Base-by-base conservation (phyloP, 2,329 filamentous ascomycete species). In the Aspergillus piperis region DNA sequence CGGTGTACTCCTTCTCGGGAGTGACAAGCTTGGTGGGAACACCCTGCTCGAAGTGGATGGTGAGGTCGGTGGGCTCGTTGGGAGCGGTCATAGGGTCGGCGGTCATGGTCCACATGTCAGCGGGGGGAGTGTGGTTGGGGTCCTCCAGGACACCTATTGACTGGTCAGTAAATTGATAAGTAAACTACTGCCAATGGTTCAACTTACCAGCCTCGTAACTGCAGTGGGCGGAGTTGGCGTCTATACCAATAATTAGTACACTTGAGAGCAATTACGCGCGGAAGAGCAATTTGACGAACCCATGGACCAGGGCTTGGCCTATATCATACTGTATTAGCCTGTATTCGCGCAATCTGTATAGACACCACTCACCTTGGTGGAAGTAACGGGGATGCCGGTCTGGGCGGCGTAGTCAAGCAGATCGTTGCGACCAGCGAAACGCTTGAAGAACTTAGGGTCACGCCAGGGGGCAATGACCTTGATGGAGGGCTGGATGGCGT, bases 21-120 rank as follows among this genome's bases (percentile, higher is more conserved):
- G 84, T 79, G 71, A 86, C 84, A 15, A 90, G 78, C 80, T 89
- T 89, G 70, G 85, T 80, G 39, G 90, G 90, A n/a, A 91, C 79
- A 76, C 90, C 90, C 81, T 91, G 88, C 71, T 88, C 82, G 75
- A 92, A 93, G 73, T 84, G 78, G 63, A 92, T 73, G 62, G 86
- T 88, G 80, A 92, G 87, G 75, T 92, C 86, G 72, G 87, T 83
- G 39, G 89, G 88, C 71, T 84, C 80, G 72, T 92, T 84, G 61
- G 90, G 90, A 2, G 90, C 90, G 62, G 86, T 84, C 64, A 84
- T 77, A 42, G 90, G 90, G 70, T 90, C 88, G 60, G 84, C 78
- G 60, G 88, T 90, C 70, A 77, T 67, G 67, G 71, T 93, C 91
- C 91, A 94, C 87, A 94, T 90, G 75, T 93, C 89, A 68, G 84